Conservation (phyloP, 106 monocot species). For the Dactylorhiza incarnata region DNA sequence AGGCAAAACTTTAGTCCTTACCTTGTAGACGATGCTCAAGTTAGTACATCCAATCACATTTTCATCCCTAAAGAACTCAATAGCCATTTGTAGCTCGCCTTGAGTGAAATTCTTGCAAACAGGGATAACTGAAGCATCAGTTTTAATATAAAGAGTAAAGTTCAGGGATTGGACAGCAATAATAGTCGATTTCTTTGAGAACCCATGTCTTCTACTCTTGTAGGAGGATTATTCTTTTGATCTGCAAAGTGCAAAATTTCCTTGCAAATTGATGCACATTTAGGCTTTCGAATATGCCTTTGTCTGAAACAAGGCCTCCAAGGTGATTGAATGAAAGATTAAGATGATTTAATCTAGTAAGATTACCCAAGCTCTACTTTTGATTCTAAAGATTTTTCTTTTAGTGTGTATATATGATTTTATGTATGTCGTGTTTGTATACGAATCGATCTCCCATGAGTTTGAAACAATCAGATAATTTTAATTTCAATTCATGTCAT, state of each 20-base stretch:
- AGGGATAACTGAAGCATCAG: constrained; percentile 15
- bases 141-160: not conserved
- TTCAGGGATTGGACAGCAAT: constrained; percentile 15
- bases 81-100: constrained; percentile 44
- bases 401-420: no score
- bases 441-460: no score
- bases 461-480: no score
- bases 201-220: constrained; percentile 5
- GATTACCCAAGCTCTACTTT: constrained; percentile 24
- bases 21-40: constrained; percentile 81
- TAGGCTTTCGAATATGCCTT: constrained; percentile 46
- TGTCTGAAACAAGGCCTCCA: constrained; percentile 48
- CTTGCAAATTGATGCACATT: constrained; percentile 35
- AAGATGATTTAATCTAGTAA: constrained; percentile 43
- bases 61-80: constrained; percentile 42
- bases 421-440: no score
- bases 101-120: constrained; percentile 54
- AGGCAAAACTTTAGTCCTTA: constrained; percentile 31
- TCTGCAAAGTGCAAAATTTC: constrained; percentile 57
- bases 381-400: no score
- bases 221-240: constrained; percentile 45
- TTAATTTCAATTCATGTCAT: no score
- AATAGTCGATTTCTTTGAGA: constrained; percentile 37
- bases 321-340: constrained; percentile 75
- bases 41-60: constrained; percentile 69